Base-by-base conservation (phyloP, 495 filamentous ascomycete genomes). In the Lasiosphaeriaceae sp. region DNA sequence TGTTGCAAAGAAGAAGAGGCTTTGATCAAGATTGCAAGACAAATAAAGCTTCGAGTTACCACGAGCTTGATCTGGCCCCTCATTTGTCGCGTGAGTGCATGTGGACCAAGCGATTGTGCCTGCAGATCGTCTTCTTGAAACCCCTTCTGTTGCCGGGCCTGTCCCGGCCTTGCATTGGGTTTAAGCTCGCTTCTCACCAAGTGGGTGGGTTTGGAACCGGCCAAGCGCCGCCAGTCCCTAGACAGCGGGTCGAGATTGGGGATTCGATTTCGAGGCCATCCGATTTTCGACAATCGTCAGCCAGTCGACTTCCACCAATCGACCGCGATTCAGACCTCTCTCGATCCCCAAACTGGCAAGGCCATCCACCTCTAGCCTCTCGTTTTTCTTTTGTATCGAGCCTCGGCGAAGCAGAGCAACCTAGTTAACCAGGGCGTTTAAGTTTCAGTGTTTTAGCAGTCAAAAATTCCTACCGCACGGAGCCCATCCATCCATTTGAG, bases 121-220 rank as follows among this genome's bases (percentile, higher is more conserved):
- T 71, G 68, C 45, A 55, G 65, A 70, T 73, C 62, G 35, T 19
- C 56, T 39, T 65, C 53, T 59, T 73, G 68, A 73, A 73, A 73
- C 70, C 24, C 56, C 49, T 61, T 63, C 52, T 52, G 64, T 56
- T 61, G 54, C 62, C 41, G 53, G 55, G 47, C 54, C 44, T 52
- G 63, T 52, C 51, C 66, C 60, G 56, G 50, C 62, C 39, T n/a
- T 54, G 54, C 48, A 48, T 54, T 53, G 47, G 29, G 37, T 47
- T 48, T 45, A 20, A 43, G 54, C 39, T 46, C 26, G 39, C 41
- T 35, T 52, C 58, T 50, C 56, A 47, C 54, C 56, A 62, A 62
- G 60, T 14, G 31, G 24, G 24, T 39, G 44, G 31, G 43, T 60
- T 58, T 37, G 56, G 48, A 58, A 67, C 54, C 34, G 50, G 52